These are phyloP conservation scores for Breynia disticha DNA, from an alignment of 441 rosid species.

Conservation along the genomic window DNA sequence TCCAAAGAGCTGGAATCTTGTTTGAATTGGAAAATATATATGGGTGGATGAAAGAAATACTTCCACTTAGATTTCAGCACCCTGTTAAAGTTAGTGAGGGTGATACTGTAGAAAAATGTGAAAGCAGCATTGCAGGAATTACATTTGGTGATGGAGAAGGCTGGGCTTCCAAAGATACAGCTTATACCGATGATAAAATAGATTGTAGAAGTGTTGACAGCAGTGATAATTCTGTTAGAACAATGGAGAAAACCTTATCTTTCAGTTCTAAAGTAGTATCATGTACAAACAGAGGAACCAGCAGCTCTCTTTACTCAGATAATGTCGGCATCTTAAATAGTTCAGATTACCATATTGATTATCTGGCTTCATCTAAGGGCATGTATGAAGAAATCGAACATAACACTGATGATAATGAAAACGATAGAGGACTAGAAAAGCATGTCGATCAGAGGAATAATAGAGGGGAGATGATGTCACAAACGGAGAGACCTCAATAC, in stretches of 20 bases:
- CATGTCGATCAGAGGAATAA: constrained; percentile 14
- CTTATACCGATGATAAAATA: constrained; percentile 19
- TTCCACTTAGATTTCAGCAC: constrained; percentile 25
- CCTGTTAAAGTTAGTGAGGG: constrained; percentile 7
- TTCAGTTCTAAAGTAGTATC: constrained; percentile 5
- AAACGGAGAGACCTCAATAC: constrained; percentile 25
- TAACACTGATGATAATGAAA: constrained; percentile 10
- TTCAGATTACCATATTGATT: constrained; percentile 23
- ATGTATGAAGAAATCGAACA: constrained; percentile 11
- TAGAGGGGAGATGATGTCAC: constrained; percentile 16
- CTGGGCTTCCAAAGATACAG: constrained; percentile 17
- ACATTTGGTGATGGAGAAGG: constrained; percentile 14
- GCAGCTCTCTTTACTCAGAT: constrained; percentile 30
- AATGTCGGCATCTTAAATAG: constrained; percentile 14
- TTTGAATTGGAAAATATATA: constrained; percentile 26
- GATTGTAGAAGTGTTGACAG: constrained; percentile 15
- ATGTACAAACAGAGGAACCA: constrained; percentile 6
- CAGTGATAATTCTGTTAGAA: constrained; percentile 16
- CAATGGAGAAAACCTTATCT: constrained; percentile 19
- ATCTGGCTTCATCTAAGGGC: constrained; percentile 19
- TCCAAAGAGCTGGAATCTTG: constrained; percentile 20
- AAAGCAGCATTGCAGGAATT: constrained; percentile 16
- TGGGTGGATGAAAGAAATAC: constrained; percentile 37
- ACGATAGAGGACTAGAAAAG: constrained; percentile 17
- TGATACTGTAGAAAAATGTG: constrained; percentile 20